Evolutionary conservation across 345 rosid genomes (phyloP).

Genomic region (Eutrema heterophyllum): DNA sequence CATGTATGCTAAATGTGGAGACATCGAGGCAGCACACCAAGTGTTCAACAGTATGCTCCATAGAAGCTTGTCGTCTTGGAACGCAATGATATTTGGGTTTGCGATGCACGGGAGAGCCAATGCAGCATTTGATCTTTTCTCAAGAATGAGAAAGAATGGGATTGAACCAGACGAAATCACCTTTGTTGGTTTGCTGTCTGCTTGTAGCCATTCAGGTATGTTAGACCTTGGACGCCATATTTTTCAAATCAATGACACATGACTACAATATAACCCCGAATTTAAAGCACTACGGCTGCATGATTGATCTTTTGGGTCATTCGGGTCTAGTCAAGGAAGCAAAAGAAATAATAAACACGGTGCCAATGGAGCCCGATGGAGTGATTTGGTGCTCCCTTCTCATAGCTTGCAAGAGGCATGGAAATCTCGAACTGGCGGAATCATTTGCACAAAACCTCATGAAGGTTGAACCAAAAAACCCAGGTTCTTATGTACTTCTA

Average conservation of each 20-base stretch:
- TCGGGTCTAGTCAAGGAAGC: conserved; percentile 64
- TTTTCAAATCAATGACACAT: conserved; percentile 46
- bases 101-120: conserved; percentile 57
- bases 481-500: conserved; percentile 61
- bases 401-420: conserved; percentile 59
- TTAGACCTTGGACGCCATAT: conserved; percentile 49
- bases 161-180: conserved; percentile 62
- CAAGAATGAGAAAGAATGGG: conserved; percentile 46
- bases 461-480: conserved; percentile 46
- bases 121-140: conserved; percentile 46
- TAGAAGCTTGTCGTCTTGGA: conserved; percentile 53
- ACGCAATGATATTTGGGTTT: conserved; percentile 67
- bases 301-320: conserved; percentile 63
- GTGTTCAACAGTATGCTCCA: conserved; percentile 35
- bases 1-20: conserved; percentile 66
- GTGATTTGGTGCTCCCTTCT: conserved; percentile 79
- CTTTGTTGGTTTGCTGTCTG: conserved; percentile 62
- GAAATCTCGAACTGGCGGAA: conserved; percentile 52
- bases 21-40: conserved; percentile 43
- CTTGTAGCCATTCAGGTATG: conserved; percentile 69
- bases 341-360: conserved; percentile 39
- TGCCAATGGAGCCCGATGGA: conserved; percentile 63
- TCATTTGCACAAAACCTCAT: conserved; percentile 44
- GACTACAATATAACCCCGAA: conserved; percentile 53
- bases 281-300: conserved; percentile 51